Evolutionary conservation across 73 alveolate species (phyloP), one percentile per base, ranked within the genome.

Genomic region (Halteria grandinella): DNA sequence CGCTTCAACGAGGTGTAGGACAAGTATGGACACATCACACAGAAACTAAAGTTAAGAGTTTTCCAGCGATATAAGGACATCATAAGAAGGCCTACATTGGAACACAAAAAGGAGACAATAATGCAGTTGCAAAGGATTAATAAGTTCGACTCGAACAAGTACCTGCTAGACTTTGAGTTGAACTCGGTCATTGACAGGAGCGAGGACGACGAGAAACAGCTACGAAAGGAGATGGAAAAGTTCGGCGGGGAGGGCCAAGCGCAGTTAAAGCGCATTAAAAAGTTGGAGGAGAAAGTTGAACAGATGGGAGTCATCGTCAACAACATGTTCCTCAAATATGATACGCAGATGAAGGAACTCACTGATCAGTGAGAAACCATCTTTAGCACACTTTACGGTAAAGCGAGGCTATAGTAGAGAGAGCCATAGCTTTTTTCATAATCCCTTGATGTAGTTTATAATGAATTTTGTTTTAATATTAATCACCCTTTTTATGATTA

Each of bases 111-210:
- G 14, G 48, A 60, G 36, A 60, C 77, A 11, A 36, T 60, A 3
- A 59, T 40, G 24, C 14, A 60, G 58, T 40, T 60, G 1, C 37
- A 60, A 37, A 17, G 77, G 17, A 60, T 60, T 36, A 18, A 60
- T 60, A 60, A 60, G 27, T 36, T 60, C 43, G 77, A 60, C 25
- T 60, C 11, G n/a, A n/a, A n/a, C n/a, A n/a, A n/a, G n/a, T n/a
- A n/a, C n/a, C n/a, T n/a, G n/a, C n/a, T n/a, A n/a, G n/a, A n/a
- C n/a, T n/a, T n/a, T n/a, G n/a, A 44, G 2, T 8, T 18, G 18
- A 41, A 59, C 1, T 4, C 43, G 39, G 11, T 15, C 8, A 49
- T 40, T 14, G 12, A 5, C 39, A 39, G 43, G 27, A 23, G 25
- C 5, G 12, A 40, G 37, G 59, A 60, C 29, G 59, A 36, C 15